Evolutionary conservation across 306 rosid species (phyloP), one percentile per base, ranked within the genome.

Genomic region (Prosopis cineraria): DNA sequence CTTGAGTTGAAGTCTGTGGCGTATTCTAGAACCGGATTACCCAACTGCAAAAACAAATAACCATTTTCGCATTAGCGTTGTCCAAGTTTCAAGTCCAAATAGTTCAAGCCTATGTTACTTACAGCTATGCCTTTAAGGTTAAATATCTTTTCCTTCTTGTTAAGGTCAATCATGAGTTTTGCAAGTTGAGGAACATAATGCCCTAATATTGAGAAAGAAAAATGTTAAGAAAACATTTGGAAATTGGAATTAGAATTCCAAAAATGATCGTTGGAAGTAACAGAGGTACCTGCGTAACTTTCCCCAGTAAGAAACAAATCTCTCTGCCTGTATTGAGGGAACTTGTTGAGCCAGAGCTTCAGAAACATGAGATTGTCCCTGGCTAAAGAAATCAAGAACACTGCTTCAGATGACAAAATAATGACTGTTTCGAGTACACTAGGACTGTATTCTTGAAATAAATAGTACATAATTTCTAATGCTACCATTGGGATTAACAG

Each of bases 151-250:
- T 84, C 85, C 79, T 80, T 89, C 67, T 79, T 76, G 82, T 91
- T 88, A 82, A 80, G 78, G 82, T 85, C 85, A 30, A 87, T 70
- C 81, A 91, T 87, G 48, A 87, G 91, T 75, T 84, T 84, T 68
- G 96, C 93, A 70, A 91, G 89, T 84, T 89, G 96, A 74, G 96
- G 96, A 83, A 89, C 90, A 82, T 91, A 91, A 72, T 91, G 96
- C n/a, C 96, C 96, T 91, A 48, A 77, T 27, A 81, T 76, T 72
- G 37, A 82, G 47, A 53, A 34, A 59, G 43, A 65, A 66, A 64
- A 10, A 14, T n/a, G 10, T 24, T 69, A 53, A 19, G 73, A 50
- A 63, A 17, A 31, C 50, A 16, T 40, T 10, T n/a, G n/a, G 76
- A n/a, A 37, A 37, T 58, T 74, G 41, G 27, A 10, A 20, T 22